Evolutionary conservation across 2,329 filamentous ascomycete species (phyloP).

Genomic region (Ophiostoma angusticollis): DNA sequence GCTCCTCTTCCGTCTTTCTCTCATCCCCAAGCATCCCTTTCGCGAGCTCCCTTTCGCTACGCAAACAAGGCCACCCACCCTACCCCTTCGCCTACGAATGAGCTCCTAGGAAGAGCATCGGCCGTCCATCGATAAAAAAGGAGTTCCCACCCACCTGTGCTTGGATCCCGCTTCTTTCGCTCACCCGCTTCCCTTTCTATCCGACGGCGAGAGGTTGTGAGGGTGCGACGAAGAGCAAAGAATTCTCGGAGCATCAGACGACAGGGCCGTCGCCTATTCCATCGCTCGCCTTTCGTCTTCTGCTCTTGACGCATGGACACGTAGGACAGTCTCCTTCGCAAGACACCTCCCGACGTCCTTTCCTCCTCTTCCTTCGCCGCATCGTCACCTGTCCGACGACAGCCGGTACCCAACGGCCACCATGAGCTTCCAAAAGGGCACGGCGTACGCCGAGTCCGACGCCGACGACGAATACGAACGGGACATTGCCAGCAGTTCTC

Average conservation of each 20-base stretch:
- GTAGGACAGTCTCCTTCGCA: not conserved
- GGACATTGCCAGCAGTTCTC: conserved; percentile 54
- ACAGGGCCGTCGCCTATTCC: no score
- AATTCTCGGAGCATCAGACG: not conserved
- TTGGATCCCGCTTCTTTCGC: not conserved
- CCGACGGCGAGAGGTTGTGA: not conserved
- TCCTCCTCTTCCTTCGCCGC: not conserved
- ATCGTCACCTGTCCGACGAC: not conserved
- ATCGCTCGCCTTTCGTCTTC: not conserved
- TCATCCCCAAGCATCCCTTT: no score
- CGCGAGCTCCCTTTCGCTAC: no score
- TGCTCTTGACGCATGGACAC: not conserved
- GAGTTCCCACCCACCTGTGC: no score
- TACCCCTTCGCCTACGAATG: not conserved
- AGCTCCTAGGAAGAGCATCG: no score
- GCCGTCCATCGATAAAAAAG: no score
- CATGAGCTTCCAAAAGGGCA: conserved; percentile 52
- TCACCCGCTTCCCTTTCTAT: not conserved
- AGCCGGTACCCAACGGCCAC: conserved; percentile 9
- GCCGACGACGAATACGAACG: conserved; percentile 76
- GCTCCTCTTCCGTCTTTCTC: conserved; percentile 2
- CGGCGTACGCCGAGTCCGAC: conserved; percentile 66
- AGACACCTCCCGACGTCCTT: not conserved
- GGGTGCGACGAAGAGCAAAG: not conserved
- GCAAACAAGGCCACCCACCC: not conserved